These are phyloP conservation scores for Allantophomopsis cytisporea DNA, from an alignment of 2,329 filamentous ascomycete genomes.

Conservation along the genomic window DNA sequence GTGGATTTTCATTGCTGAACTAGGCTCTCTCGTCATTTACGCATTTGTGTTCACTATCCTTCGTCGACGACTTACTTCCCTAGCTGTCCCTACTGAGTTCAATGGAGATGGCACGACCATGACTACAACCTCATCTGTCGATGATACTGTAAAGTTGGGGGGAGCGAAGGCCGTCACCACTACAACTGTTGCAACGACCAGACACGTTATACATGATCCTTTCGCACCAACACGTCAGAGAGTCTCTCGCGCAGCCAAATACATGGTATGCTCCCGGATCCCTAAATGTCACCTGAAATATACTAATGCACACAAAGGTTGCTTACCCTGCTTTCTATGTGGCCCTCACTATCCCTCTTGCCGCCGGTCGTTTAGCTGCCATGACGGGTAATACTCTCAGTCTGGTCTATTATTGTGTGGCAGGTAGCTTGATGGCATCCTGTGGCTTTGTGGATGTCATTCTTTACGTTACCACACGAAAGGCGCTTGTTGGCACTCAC, in stretches of 20 bases:
- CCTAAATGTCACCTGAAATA: too few relatives aligned
- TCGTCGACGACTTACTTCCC: slow-evolving; percentile 6
- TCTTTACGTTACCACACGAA: slow-evolving; percentile 12
- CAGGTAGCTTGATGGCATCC: slow-evolving; percentile 10
- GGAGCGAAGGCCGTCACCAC: slow-evolving; percentile 1
- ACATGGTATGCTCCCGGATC: slow-evolving; percentile 24
- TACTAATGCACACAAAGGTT: not conserved
- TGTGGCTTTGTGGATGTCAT: slow-evolving; percentile 11
- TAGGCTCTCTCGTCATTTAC: slow-evolving; percentile 36
- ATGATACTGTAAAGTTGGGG: too few relatives aligned
- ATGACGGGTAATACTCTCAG: slow-evolving; percentile 22
- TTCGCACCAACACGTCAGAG: slow-evolving; percentile 7
- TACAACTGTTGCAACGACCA: slow-evolving; percentile 4
- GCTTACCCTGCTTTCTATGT: slow-evolving; percentile 35
- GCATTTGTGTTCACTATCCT: slow-evolving; percentile 19
- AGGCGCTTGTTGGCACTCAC: slow-evolving; percentile 6
- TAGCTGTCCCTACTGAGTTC: too few relatives aligned
- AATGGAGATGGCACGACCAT: too few relatives aligned
- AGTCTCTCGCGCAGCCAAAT: slow-evolving; percentile 24
- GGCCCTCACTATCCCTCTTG: slow-evolving; percentile 33
- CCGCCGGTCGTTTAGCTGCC: slow-evolving; percentile 30
- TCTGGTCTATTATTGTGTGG: slow-evolving; percentile 6
- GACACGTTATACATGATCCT: slow-evolving; percentile 4
- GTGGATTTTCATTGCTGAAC: slow-evolving; percentile 39
- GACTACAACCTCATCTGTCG: too few relatives aligned